Conservation (phyloP, 805 yeast species). For the Yarrowia sp. region DNA sequence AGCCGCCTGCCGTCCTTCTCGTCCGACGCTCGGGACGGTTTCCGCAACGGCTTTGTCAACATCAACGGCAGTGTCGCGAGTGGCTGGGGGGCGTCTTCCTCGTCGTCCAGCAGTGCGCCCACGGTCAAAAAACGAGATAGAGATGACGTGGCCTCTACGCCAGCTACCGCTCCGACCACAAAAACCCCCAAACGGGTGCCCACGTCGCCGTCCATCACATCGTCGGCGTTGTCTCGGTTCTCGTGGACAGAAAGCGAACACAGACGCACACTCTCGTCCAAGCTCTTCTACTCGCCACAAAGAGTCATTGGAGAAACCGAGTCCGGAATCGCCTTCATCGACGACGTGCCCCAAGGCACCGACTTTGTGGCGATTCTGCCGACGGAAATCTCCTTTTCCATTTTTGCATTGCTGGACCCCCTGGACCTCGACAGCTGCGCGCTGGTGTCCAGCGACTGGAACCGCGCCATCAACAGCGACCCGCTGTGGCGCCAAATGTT, state of each 20-base stretch:
- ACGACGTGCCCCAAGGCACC: conserved; percentile 20
- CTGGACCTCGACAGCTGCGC: conserved; percentile 28
- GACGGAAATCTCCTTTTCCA: conserved; percentile 27
- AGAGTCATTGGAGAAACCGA: conserved; percentile 29
- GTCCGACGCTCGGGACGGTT: conserved; percentile 4
- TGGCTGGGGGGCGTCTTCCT: neutral
- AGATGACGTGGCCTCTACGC: neutral
- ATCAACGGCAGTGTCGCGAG: conserved; percentile 5
- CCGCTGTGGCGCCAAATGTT: conserved; percentile 32
- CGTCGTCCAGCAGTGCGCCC: neutral
- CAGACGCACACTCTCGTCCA: conserved; percentile 11
- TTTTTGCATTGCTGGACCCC: conserved; percentile 30
- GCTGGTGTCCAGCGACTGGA: conserved; percentile 32
- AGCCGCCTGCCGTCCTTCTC: conserved; percentile 4
- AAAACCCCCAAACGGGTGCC: conserved; percentile 3
- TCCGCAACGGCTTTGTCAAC: neutral
- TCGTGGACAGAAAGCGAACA: conserved; percentile 9
- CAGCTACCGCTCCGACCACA: neutral
- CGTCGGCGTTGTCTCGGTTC: neutral
- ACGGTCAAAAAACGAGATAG: neutral
- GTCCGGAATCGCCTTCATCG: conserved; percentile 31
- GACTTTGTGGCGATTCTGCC: conserved; percentile 30
- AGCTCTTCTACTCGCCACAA: conserved; percentile 9
- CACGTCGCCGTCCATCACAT: neutral
- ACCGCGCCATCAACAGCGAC: conserved; percentile 25